Evolutionary conservation across 805 yeast genomes (phyloP), one percentile per base, ranked within the genome.

Genomic region (Priceomyces medius): DNA sequence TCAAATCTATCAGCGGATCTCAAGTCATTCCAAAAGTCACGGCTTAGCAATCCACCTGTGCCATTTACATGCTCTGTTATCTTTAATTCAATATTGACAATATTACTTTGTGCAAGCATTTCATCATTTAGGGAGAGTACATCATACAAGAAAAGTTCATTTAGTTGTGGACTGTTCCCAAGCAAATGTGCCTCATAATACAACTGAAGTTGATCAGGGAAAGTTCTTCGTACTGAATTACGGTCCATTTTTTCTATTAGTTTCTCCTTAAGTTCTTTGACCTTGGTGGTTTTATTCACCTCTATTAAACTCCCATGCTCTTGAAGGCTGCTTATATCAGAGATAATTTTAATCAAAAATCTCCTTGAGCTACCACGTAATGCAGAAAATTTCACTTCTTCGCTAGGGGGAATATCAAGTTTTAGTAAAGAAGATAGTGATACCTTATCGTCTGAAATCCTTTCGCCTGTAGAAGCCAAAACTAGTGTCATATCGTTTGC

Each of bases 391-490:
- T 31, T 39, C 7, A 60, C 58, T 3, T 57, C 50, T 2, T 32
- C 24, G 14, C 47, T 38, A 0, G 70, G 71, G 1, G 58, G 42
- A 7, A 64, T 65, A 44, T 64, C 70, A 8, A 65, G 43, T 12
- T 43, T 23, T 5, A 59, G 20, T 1, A 47, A 43, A 6, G 47
- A 38, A 7, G 47, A 45, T 18, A 61, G 36, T 2, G 20, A 38
- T 16, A 19, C 6, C 4, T 43, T 38, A 16, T 50, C 46, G 20
- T 43, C 43, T 5, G 29, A 14, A 8, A 33, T 32, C 7, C 28
- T 29, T 7, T 35, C 44, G 12, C 48, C 43, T 28, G 41, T 28
- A 10, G 43, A 42, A 42, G 37, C 32, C 31, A 46, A 41, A 10
- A 44, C 29, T 6, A 53, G 29, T 18, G 45, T 41, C 34, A 50